A percentile compares a stretch with the other conserved stretches of the same genome.
phyloP scores from a whole-genome alignment of 257 asterid genomes.

The Forsythia viridissima region DNA sequence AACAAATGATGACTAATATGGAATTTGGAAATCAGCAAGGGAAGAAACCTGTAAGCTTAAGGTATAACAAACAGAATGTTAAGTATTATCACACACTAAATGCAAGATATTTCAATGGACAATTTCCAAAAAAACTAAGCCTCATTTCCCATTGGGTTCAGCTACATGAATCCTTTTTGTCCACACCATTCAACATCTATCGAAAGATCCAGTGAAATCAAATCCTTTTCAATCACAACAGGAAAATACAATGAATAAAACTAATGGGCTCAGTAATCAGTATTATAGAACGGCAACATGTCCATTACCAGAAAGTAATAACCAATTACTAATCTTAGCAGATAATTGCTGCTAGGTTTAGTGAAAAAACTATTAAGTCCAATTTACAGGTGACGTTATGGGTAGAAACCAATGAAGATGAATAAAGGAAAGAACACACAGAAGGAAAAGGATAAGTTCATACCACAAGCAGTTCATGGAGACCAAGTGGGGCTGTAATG shows the following conservation, averaged over 20 bases:
- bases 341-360: not conserved
- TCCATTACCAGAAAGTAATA: not conserved
- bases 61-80: too few species aligned
- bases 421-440: slow-evolving; percentile 8
- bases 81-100: not conserved
- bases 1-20: not conserved
- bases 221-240: not conserved
- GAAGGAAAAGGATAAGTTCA: slow-evolving; percentile 14
- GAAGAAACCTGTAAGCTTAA: too few species aligned
- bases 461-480: slow-evolving; percentile 84
- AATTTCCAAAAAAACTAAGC: not conserved
- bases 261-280: not conserved
- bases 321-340: not conserved
- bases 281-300: not conserved
- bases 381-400: not conserved
- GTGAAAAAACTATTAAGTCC: not conserved
- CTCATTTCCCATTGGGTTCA: not conserved
- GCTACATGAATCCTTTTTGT: not conserved
- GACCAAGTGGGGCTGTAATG: slow-evolving; percentile 84
- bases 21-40: too few species aligned
- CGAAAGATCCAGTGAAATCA: not conserved
- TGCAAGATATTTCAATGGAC: not conserved
- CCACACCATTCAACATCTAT: not conserved
- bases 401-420: not conserved
- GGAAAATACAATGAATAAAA: too few species aligned